A percentile compares a stretch with the other conserved stretches of the same genome.
These are phyloP conservation scores for Solanum pennellii DNA, from an alignment of 257 asterid genomes.

Conservation along the genomic window DNA sequence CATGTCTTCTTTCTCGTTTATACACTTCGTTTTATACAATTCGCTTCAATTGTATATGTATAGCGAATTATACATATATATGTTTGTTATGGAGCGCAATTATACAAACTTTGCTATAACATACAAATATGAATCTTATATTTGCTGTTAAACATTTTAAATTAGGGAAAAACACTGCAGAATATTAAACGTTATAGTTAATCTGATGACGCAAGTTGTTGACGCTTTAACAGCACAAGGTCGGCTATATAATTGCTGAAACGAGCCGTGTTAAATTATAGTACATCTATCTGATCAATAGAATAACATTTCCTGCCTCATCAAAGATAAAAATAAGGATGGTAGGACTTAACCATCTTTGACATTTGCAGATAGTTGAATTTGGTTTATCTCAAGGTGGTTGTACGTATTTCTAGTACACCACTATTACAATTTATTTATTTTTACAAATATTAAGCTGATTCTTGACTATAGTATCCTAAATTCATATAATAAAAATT, in stretches of 20 bases:
- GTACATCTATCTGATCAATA: not conserved
- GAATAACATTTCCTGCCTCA: not conserved
- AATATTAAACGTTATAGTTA: not conserved
- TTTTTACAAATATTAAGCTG: not conserved
- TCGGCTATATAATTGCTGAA: not conserved
- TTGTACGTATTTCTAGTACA: not conserved
- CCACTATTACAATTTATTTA: not conserved
- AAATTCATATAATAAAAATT: not conserved
- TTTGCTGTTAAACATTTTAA: too few species aligned
- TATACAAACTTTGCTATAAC: too few species aligned
- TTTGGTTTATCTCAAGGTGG: not conserved
- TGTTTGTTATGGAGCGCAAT: too few species aligned
- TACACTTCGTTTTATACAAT: too few species aligned
- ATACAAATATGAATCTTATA: too few species aligned
- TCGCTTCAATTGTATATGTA: too few species aligned
- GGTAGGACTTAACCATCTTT: not conserved
- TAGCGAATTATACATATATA: too few species aligned
- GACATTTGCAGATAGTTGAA: not conserved
- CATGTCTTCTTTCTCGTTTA: too few species aligned
- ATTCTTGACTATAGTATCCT: not conserved
- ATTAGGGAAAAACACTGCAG: not conserved
- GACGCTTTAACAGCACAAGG: not conserved
- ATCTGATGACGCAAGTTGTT: not conserved
- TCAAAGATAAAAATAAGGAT: not conserved
- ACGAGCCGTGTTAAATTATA: not conserved